These are phyloP conservation scores for Blastomyces gilchristii DNA, from an alignment of 2,329 filamentous ascomycete species.

Conservation along the genomic window DNA sequence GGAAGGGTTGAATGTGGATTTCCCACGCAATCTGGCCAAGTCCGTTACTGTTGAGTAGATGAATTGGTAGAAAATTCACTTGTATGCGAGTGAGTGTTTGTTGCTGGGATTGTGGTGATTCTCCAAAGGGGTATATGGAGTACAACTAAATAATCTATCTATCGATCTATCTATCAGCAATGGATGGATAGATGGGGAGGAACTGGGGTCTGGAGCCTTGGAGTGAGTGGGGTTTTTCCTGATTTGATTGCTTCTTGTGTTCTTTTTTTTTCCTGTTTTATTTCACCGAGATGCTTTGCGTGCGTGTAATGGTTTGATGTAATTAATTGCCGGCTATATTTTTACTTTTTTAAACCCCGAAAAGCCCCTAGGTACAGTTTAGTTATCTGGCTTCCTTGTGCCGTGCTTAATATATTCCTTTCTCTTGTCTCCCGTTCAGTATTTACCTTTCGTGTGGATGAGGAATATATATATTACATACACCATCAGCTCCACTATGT, in stretches of 20 bases:
- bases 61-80: no score
- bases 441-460: neutral
- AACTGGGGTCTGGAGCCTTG: slow-evolving; percentile 4
- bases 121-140: neutral
- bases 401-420: neutral
- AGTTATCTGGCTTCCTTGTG: neutral
- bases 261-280: neutral
- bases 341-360: neutral
- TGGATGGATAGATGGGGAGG: neutral
- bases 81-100: neutral
- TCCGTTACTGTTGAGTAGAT: slow-evolving; percentile 94
- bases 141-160: neutral
- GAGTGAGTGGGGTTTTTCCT: neutral
- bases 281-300: neutral
- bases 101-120: neutral
- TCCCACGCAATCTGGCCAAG: slow-evolving; percentile 97
- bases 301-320: neutral
- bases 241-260: neutral
- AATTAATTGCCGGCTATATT: neutral
- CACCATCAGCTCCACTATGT: no score
- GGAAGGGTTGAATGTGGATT: slow-evolving; percentile 94
- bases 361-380: neutral
- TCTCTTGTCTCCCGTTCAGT: neutral
- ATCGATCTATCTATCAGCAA: neutral
- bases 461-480: neutral